phyloP scores from a whole-genome alignment of 306 rosid genomes.

The Parietaria judaica region DNA sequence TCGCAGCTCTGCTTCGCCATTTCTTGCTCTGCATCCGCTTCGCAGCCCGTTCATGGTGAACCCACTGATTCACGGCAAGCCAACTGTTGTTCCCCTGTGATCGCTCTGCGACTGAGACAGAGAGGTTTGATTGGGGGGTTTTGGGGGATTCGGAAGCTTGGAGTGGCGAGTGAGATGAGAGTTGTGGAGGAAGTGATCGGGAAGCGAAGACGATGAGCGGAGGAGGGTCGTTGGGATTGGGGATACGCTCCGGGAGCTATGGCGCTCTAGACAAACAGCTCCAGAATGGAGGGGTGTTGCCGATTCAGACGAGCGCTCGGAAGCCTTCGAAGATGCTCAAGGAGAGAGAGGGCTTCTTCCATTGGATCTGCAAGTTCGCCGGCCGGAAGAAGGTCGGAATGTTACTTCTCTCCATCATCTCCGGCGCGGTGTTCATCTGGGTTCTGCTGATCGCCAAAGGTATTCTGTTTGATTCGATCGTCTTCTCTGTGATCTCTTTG shows the following conservation, averaged over 20 bases:
- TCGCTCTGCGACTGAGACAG: not conserved
- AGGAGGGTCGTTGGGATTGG: slow-evolving; percentile 86
- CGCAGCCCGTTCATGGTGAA: not conserved
- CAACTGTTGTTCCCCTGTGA: not conserved
- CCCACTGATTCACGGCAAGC: too few species aligned
- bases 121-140: too few species aligned
- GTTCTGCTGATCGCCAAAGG: slow-evolving; percentile 86
- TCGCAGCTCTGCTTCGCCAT: slow-evolving; percentile 18
- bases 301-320: slow-evolving; percentile 45
- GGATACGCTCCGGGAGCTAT: slow-evolving; percentile 72
- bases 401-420: slow-evolving; percentile 67
- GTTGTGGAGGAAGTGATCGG: slow-evolving; percentile 27
- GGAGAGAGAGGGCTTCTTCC: slow-evolving; percentile 67
- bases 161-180: slow-evolving; percentile 19
- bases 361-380: slow-evolving; percentile 79
- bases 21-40: slow-evolving; percentile 13
- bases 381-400: slow-evolving; percentile 83
- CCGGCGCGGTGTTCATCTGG: slow-evolving; percentile 75
- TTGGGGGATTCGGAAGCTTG: not conserved
- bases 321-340: slow-evolving; percentile 76
- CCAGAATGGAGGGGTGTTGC: slow-evolving; percentile 47
- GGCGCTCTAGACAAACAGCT: slow-evolving; percentile 81
- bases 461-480: slow-evolving; percentile 6
- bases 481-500: not conserved
- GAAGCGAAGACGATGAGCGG: slow-evolving; percentile 62